Evolutionary conservation across 2,329 filamentous ascomycete species (phyloP).

Genomic region (Tolypocladium endophyticum): DNA sequence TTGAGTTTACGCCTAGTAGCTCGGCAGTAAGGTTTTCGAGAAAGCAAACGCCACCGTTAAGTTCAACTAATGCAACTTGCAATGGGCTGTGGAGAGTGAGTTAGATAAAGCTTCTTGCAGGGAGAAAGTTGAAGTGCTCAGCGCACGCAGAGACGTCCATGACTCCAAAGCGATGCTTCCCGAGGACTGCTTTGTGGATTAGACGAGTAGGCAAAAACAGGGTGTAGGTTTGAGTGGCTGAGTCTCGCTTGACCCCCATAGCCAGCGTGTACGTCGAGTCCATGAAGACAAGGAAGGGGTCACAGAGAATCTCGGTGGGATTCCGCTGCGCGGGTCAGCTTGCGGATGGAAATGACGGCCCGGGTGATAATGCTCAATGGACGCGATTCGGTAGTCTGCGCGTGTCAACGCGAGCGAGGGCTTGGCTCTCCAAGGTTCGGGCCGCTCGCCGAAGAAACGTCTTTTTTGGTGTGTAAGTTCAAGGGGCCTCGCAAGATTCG

Average conservation of each 20-base stretch:
- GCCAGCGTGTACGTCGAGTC: too few relatives aligned
- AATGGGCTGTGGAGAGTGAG: not conserved
- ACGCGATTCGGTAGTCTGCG: not conserved
- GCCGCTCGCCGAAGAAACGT: not conserved
- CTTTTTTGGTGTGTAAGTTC: not conserved
- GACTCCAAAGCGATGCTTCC: too few relatives aligned
- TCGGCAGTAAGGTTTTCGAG: not conserved
- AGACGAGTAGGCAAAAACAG: not conserved
- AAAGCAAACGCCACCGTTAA: not conserved
- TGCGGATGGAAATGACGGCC: not conserved
- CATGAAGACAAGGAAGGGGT: not conserved
- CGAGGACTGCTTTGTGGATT: too few relatives aligned
- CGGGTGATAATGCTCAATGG: not conserved
- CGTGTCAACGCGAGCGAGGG: not conserved
- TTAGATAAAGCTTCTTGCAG: too few relatives aligned
- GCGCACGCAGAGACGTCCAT: too few relatives aligned
- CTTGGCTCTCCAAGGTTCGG: not conserved
- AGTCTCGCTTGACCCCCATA: not conserved
- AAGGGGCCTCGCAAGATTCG: not conserved
- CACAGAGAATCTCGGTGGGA: not conserved
- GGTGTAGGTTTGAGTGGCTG: not conserved
- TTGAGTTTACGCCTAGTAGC: not conserved
- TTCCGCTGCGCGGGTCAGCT: not conserved
- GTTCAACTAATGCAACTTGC: not conserved
- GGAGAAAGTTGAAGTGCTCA: too few relatives aligned